Conservation (phyloP, 495 filamentous ascomycete species). For the Penicillium goetzii region DNA sequence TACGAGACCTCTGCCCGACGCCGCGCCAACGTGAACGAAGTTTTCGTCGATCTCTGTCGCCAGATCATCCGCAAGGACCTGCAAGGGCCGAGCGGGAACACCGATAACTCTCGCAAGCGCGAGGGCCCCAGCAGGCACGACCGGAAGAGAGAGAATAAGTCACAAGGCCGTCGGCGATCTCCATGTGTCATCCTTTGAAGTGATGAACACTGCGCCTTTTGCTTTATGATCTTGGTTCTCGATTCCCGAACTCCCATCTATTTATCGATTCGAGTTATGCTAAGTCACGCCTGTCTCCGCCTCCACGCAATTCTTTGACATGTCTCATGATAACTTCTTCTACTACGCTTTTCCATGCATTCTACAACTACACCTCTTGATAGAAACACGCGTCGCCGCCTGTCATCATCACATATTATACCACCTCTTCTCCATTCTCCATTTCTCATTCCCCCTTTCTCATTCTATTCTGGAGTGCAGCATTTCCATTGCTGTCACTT, state of each 20-base stretch:
- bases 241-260: not conserved
- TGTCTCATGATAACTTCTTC: conserved; percentile 31
- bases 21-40: conserved; percentile 89
- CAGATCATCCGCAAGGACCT: conserved; percentile 84
- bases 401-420: conserved; percentile 25
- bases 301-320: conserved; percentile 29
- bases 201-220: not conserved
- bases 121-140: conserved; percentile 40
- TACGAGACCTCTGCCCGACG: conserved; percentile 91
- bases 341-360: conserved; percentile 27
- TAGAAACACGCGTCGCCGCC: conserved; percentile 32
- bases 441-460: not conserved
- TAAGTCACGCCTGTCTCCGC: conserved; percentile 25
- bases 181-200: conserved; percentile 51
- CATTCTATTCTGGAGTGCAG: not conserved
- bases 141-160: conserved; percentile 37
- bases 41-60: conserved; percentile 89
- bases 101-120: conserved; percentile 43
- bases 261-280: conserved; percentile 8
- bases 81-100: conserved; percentile 49
- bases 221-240: conserved; percentile 1
- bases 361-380: conserved; percentile 26
- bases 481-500: not conserved
- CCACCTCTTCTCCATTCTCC: conserved; percentile 26
- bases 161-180: conserved; percentile 37